A percentile compares a stretch with the other conserved stretches of the same genome.
Conservation (phyloP, 73 alveolate species). For the Uronychia setigera region DNA sequence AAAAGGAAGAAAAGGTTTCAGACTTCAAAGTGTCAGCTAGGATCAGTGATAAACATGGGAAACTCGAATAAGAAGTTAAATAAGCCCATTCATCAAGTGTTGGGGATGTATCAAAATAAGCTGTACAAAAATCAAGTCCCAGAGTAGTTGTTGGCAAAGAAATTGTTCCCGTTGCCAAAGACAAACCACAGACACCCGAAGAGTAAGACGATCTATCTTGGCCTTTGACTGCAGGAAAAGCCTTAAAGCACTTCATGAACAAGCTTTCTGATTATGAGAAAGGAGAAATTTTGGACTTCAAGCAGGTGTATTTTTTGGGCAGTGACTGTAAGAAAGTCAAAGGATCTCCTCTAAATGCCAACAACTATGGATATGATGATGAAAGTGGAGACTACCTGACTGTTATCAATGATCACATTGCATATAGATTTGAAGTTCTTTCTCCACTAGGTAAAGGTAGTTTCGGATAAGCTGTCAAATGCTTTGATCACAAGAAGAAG, state of each 20-base stretch:
- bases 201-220: too few species aligned
- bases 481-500: conserved; percentile 73
- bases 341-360: conserved; percentile 43
- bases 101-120: too few species aligned
- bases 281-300: conserved; percentile 79
- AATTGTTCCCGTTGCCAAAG: too few species aligned
- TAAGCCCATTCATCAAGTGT: too few species aligned
- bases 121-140: too few species aligned
- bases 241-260: conserved; percentile 63
- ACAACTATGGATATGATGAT: conserved; percentile 73
- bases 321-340: conserved; percentile 29
- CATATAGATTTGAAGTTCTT: conserved; percentile 91
- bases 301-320: conserved; percentile 67
- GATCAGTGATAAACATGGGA: too few species aligned
- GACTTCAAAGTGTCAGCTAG: too few species aligned
- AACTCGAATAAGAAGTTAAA: too few species aligned
- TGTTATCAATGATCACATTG: conserved; percentile 87
- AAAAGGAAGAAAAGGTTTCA: too few species aligned
- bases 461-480: conserved; percentile 64
- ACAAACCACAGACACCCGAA: too few species aligned
- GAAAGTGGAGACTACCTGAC: conserved; percentile 91
- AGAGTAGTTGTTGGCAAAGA: too few species aligned
- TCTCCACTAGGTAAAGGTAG: conserved; percentile 64
- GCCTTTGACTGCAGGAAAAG: conserved; percentile 70
- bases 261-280: conserved; percentile 71